Conservation (phyloP, 495 filamentous ascomycete species). For the Aspergillus cavernicola region DNA sequence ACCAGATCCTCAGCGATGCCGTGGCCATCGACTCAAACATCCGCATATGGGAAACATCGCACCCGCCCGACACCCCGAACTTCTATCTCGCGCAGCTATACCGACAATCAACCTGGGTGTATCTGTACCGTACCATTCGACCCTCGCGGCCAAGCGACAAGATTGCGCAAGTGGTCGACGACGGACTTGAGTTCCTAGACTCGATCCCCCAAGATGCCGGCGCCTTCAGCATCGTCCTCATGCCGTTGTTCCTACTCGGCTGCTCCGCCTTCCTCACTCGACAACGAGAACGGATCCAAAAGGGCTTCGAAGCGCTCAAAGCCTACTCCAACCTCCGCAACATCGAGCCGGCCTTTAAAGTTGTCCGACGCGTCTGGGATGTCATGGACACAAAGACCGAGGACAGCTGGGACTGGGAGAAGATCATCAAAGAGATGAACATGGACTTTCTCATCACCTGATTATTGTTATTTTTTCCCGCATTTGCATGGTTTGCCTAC, state of each 20-base stretch:
- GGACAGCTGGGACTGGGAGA: slow-evolving; percentile 87
- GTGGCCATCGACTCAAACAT: slow-evolving; percentile 75
- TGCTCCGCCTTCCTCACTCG: slow-evolving; percentile 70
- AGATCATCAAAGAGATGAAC: slow-evolving; percentile 68
- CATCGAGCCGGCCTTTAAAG: slow-evolving; percentile 67
- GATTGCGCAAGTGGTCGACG: slow-evolving; percentile 71
- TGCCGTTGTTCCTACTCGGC: slow-evolving; percentile 85
- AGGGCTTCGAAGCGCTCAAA: slow-evolving; percentile 65
- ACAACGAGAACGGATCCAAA: slow-evolving; percentile 67
- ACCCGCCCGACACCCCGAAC: slow-evolving; percentile 66
- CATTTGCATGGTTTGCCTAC: slow-evolving; percentile 11
- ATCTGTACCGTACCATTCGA: slow-evolving; percentile 80
- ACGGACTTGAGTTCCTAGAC: slow-evolving; percentile 64
- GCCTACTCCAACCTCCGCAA: slow-evolving; percentile 79
- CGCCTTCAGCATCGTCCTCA: slow-evolving; percentile 77
- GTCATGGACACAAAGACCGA: slow-evolving; percentile 75
- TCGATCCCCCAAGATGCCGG: slow-evolving; percentile 58
- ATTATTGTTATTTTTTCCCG: slow-evolving; percentile 12
- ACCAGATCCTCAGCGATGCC: slow-evolving; percentile 67
- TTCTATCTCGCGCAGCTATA: slow-evolving; percentile 78
- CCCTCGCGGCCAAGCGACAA: slow-evolving; percentile 65
- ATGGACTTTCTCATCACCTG: slow-evolving; percentile 79
- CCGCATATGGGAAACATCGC: slow-evolving; percentile 68
- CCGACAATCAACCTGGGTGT: slow-evolving; percentile 87
- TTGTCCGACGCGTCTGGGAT: slow-evolving; percentile 79